These are phyloP conservation scores for Linnemannia hyalina DNA, from an alignment of 192 early-diverging fungal genomes.

Conservation along the genomic window DNA sequence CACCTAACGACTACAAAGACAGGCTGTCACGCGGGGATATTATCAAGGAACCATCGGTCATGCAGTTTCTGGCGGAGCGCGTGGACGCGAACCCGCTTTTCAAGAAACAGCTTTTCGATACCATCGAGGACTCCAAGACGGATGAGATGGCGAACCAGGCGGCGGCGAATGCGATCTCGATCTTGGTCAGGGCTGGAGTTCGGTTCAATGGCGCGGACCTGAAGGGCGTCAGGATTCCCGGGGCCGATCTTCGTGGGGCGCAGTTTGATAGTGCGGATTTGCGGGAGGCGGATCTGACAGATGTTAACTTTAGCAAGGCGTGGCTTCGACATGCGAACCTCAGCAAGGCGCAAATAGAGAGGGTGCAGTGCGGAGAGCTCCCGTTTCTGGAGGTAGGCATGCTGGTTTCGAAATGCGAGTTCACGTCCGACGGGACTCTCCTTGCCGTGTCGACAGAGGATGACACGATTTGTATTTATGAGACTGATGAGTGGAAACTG, in stretches of 20 bases:
- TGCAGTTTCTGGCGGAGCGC: slow-evolving; percentile 15
- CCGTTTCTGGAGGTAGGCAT: neutral
- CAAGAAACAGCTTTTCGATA: neutral
- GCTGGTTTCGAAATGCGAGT: neutral
- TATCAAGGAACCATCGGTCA: neutral
- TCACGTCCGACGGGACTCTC: no score
- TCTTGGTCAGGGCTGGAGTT: slow-evolving; percentile 2
- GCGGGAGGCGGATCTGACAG: neutral
- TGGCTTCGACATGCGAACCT: neutral
- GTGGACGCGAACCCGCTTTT: neutral
- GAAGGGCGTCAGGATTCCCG: neutral
- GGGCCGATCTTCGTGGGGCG: neutral
- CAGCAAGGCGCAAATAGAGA: neutral
- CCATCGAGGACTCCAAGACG: neutral
- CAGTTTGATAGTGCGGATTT: neutral
- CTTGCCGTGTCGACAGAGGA: neutral
- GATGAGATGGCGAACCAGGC: neutral
- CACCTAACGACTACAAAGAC: neutral
- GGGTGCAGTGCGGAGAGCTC: neutral
- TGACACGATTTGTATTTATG: neutral
- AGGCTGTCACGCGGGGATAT: neutral
- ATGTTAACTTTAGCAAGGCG: neutral
- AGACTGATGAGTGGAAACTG: neutral
- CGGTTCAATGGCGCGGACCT: neutral
- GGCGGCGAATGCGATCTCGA: slow-evolving; percentile 7